Percentiles rank a stretch among this genome's conserved stretches.
Evolutionary conservation across 2,329 filamentous ascomycete genomes (phyloP).

Genomic region (Colletotrichum sp.): DNA sequence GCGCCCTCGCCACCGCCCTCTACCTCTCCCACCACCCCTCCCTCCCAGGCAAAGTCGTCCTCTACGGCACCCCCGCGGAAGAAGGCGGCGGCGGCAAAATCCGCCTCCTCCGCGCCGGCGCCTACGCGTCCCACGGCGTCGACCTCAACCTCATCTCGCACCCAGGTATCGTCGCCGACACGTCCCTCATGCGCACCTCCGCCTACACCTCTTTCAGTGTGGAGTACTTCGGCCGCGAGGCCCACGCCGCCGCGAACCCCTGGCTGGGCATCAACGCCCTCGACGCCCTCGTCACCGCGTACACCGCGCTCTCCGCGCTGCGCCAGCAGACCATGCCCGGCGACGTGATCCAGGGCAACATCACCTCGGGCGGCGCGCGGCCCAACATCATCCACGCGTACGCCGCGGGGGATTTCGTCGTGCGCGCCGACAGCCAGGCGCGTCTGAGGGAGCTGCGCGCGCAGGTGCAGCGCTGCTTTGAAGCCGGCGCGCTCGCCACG

Average conservation of each 20-base stretch:
- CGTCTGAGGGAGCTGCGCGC: slow-evolving; percentile 42
- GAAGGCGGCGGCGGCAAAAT: slow-evolving; percentile 43
- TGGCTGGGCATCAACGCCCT: slow-evolving; percentile 66
- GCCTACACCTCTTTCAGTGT: slow-evolving; percentile 55
- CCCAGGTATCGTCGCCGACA: slow-evolving; percentile 45
- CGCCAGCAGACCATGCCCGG: slow-evolving; percentile 61
- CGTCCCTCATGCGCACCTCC: slow-evolving; percentile 55
- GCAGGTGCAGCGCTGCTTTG: slow-evolving; percentile 48
- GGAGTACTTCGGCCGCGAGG: slow-evolving; percentile 58
- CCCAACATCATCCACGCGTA: slow-evolving; percentile 63
- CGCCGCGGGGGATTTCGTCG: slow-evolving; percentile 40
- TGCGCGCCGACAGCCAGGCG: slow-evolving; percentile 26
- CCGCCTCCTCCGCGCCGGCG: slow-evolving; percentile 31
- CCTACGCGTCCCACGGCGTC: slow-evolving; percentile 43
- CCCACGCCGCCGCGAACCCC: slow-evolving; percentile 61
- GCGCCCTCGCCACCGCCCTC: slow-evolving; percentile 48
- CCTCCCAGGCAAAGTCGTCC: slow-evolving; percentile 47
- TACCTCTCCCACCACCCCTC: slow-evolving; percentile 40
- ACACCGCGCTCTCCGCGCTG: slow-evolving; percentile 53
- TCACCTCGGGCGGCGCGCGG: slow-evolving; percentile 56
- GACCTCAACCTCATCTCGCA: slow-evolving; percentile 58
- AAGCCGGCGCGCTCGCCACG: slow-evolving; percentile 43
- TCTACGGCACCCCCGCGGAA: slow-evolving; percentile 60
- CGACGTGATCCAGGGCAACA: slow-evolving; percentile 55
- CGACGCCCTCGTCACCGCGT: slow-evolving; percentile 57